Conservation (phyloP, 306 rosid genomes). For the Vicia faba region DNA sequence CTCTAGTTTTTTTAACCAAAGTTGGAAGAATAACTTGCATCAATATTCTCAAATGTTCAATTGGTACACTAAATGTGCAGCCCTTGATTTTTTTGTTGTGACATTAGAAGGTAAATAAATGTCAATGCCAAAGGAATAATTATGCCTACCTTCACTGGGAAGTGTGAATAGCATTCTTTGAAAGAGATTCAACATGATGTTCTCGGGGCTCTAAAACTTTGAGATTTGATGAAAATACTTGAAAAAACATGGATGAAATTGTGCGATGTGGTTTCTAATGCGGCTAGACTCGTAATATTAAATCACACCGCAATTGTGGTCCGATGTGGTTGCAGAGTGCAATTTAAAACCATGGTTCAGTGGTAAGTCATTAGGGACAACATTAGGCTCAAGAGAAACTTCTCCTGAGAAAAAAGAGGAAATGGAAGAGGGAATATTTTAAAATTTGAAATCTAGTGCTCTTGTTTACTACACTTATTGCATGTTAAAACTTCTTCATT, state of each 20-base stretch:
- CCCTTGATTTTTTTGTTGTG: slow-evolving; percentile 1
- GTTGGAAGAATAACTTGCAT: slow-evolving; percentile 22
- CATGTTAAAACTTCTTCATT: slow-evolving; percentile 16
- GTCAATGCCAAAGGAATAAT: slow-evolving; percentile 2
- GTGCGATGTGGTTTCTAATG: no score
- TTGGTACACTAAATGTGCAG: neutral
- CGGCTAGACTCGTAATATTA: no score
- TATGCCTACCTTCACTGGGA: neutral
- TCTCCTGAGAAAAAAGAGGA: slow-evolving; percentile 30
- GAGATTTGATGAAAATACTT: no score
- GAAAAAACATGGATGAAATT: no score
- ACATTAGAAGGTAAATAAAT: neutral
- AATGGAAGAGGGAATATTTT: slow-evolving; percentile 30
- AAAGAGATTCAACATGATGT: slow-evolving; percentile 31
- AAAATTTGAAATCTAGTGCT: neutral
- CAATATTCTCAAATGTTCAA: slow-evolving; percentile 19
- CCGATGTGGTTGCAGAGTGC: no score
- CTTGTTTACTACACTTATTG: slow-evolving; percentile 16
- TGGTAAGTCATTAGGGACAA: slow-evolving; percentile 23
- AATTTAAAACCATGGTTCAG: neutral
- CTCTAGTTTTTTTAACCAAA: neutral
- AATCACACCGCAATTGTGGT: no score
- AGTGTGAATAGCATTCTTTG: slow-evolving; percentile 22
- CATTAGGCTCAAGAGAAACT: slow-evolving; percentile 21
- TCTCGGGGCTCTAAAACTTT: no score